phyloP scores from a whole-genome alignment of 495 filamentous ascomycete species.

The Penicillium canariense region DNA sequence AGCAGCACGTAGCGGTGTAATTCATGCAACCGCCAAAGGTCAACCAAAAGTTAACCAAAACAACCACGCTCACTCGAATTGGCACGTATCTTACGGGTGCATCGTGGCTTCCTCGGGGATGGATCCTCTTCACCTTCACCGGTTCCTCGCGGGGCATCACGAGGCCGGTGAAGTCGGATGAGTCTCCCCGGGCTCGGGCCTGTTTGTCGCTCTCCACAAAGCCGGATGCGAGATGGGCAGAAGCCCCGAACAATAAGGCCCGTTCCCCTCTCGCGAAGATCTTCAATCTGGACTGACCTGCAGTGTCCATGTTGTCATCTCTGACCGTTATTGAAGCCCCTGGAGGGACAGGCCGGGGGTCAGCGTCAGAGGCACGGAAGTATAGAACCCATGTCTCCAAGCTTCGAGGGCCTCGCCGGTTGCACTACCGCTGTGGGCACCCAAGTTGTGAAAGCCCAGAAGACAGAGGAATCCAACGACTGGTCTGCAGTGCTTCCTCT shows the following conservation, averaged over 20 bases:
- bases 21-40: not conserved
- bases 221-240: not conserved
- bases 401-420: slow-evolving; percentile 40
- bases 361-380: not conserved
- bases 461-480: slow-evolving; percentile 14
- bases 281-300: slow-evolving; percentile 29
- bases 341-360: not conserved
- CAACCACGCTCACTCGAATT: too few species aligned
- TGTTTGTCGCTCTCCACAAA: slow-evolving; percentile 18
- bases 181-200: slow-evolving; percentile 9
- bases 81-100: not conserved
- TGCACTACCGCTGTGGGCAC: slow-evolving; percentile 37
- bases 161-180: slow-evolving; percentile 23
- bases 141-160: slow-evolving; percentile 3
- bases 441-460: slow-evolving; percentile 27
- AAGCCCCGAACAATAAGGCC: slow-evolving; percentile 1
- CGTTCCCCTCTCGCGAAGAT: slow-evolving; percentile 11
- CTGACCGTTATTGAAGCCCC: slow-evolving; percentile 13
- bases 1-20: not conserved
- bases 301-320: slow-evolving; percentile 21
- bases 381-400: slow-evolving; percentile 18
- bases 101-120: slow-evolving; percentile 12
- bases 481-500: slow-evolving; percentile 26
- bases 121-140: not conserved
- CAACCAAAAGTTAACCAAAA: too few species aligned